Evolutionary conservation across 2,329 filamentous ascomycete species (phyloP), one percentile per base, ranked within the genome.

Genomic region (Diaporthe sp.): DNA sequence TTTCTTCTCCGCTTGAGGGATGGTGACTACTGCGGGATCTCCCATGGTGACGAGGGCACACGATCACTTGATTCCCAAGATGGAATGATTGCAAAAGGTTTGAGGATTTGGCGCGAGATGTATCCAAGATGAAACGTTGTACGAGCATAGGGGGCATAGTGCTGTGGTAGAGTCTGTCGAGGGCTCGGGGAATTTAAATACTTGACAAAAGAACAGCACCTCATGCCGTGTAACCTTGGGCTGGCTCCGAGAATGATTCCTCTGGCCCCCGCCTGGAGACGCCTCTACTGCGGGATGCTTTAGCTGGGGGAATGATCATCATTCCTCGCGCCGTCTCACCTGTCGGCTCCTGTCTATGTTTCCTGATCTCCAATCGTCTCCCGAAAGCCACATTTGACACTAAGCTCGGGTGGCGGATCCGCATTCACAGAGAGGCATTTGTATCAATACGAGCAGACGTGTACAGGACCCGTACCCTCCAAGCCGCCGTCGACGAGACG

Each of bases 1-100:
- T 78, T 84, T 85, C 51, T 84, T 85, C 22, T 53, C 70, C 39
- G 10, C n/a, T 12, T 39, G 63, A 19, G 58, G 58, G 9, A 42
- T 17, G 61, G 50, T 61, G 32, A 37, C 55, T 37, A 17, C 61
- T 42, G 71, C 70, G 70, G 74, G 39, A 25, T 77, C 73, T 53
- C 73, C 78, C 76, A 80, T 81, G 56, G 27, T 77, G 58, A 70
- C 69, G 30, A 37, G n/a, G 30, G 7, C 15, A 56, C 35, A 13
- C 22, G 15, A 35, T 22, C 13, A 51, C 42, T 63, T 25, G 4
- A 13, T 55, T 30, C 35, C 6, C n/a, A 32, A 32, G 22, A 4
- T 13, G 44, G 17, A 19, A 22, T 10, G 25, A 7, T n/a, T 42
- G 1, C 51, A 8, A 39, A 27, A 35, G 27, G 5, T 8, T 53